Conservation (phyloP, 257 asterid genomes). For the Leonotis leonurus region DNA sequence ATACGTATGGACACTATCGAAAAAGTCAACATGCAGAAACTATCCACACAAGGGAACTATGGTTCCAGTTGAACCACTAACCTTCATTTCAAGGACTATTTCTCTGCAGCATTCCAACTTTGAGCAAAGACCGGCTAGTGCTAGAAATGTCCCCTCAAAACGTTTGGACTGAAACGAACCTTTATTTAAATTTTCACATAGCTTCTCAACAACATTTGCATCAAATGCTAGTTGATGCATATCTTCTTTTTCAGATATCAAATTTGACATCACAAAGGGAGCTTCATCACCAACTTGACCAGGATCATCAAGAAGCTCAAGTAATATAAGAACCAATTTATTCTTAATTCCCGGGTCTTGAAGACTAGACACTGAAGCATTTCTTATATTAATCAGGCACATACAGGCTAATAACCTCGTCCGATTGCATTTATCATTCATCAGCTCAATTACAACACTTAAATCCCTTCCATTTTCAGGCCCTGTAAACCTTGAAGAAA, state of each 20-base stretch:
- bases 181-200: conserved; percentile 46
- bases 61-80: conserved; percentile 25
- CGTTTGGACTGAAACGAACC: conserved; percentile 53
- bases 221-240: conserved; percentile 76
- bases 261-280: conserved; percentile 68
- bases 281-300: conserved; percentile 98
- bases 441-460: conserved; percentile 51
- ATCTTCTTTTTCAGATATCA: conserved; percentile 71
- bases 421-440: conserved; percentile 66
- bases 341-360: conserved; percentile 55
- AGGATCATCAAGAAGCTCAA: conserved; percentile 79
- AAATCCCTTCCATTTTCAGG: conserved; percentile 68
- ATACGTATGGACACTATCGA: not conserved
- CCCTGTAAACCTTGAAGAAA: conserved; percentile 51
- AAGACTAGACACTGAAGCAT: conserved; percentile 44
- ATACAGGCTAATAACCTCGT: conserved; percentile 82
- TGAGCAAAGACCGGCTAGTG: conserved; percentile 75
- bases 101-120: conserved; percentile 82
- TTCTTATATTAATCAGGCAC: conserved; percentile 66
- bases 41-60: conserved; percentile 18
- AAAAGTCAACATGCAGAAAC: conserved; percentile 3
- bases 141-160: conserved; percentile 64
- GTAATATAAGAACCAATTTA: conserved; percentile 49
- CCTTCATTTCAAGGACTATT: conserved; percentile 60
- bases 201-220: conserved; percentile 50